Evolutionary conservation across 2,329 filamentous ascomycete species (phyloP).

Genomic region (Sporothrix globosa): DNA sequence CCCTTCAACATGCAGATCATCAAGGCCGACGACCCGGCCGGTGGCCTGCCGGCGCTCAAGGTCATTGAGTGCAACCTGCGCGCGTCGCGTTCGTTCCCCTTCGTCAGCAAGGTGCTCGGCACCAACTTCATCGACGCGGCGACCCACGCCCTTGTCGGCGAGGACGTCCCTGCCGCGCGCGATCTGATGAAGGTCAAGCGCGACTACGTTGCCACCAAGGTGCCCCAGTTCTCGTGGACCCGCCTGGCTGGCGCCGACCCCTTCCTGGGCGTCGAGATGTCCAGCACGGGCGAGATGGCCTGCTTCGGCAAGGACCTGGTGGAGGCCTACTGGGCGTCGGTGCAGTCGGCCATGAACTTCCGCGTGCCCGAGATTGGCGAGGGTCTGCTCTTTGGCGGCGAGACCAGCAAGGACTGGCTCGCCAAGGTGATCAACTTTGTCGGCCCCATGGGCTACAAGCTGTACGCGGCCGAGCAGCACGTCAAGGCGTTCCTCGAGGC

Average conservation of each 20-base stretch:
- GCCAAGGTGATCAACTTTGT: conserved; percentile 80
- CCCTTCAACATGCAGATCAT: conserved; percentile 99
- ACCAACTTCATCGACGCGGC: conserved; percentile 96
- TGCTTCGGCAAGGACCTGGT: conserved; percentile 96
- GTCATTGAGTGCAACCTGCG: conserved; percentile 99
- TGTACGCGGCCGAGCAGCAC: conserved; percentile 79
- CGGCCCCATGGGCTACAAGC: conserved; percentile 87
- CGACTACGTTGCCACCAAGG: conserved; percentile 94
- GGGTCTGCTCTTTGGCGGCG: conserved; percentile 92
- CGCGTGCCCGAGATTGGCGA: conserved; percentile 91
- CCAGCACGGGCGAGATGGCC: conserved; percentile 95
- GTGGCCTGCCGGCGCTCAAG: conserved; percentile 82
- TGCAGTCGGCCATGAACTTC: conserved; percentile 99
- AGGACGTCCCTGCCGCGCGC: conserved; percentile 74
- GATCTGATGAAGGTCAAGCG: conserved; percentile 90
- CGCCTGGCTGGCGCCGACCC: conserved; percentile 95
- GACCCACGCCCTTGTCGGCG: conserved; percentile 86
- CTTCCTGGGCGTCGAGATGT: conserved; percentile 97
- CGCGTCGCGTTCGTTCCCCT: conserved; percentile 94
- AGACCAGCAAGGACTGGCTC: conserved; percentile 66
- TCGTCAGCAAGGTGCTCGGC: conserved; percentile 98
- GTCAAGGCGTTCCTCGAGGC: conserved; percentile 85
- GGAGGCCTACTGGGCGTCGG: conserved; percentile 95
- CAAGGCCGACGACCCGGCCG: conserved; percentile 90
- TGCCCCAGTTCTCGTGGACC: conserved; percentile 98